These are phyloP conservation scores for Pugionium dolabratum DNA, from an alignment of 345 rosid genomes.

Conservation along the genomic window DNA sequence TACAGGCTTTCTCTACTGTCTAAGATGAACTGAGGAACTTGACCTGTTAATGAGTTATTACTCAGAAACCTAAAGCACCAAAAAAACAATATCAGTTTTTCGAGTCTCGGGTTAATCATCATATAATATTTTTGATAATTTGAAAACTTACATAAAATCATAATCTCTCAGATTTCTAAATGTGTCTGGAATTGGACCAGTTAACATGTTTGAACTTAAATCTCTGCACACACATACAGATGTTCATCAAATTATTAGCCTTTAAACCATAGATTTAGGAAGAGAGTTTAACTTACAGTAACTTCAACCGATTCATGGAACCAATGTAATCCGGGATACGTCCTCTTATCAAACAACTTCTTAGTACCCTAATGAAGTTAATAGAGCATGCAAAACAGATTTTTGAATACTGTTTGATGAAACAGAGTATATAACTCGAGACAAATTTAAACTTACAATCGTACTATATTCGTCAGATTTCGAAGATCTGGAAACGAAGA, in stretches of 20 bases:
- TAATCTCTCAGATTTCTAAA: slow-evolving; percentile 17
- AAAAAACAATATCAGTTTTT: background rate
- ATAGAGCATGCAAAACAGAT: background rate
- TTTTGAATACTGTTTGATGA: slow-evolving; percentile 9
- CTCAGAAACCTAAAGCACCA: slow-evolving; percentile 58
- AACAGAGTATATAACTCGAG: background rate
- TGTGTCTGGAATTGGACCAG: slow-evolving; percentile 50
- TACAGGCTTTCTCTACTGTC: slow-evolving; percentile 40
- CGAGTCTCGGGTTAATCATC: background rate
- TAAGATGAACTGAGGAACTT: slow-evolving; percentile 55
- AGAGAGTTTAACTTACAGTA: slow-evolving; percentile 53
- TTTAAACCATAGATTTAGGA: background rate
- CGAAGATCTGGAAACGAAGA: slow-evolving; percentile 56
- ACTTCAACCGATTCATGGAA: slow-evolving; percentile 34
- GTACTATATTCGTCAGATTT: slow-evolving; percentile 20
- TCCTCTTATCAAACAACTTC: slow-evolving; percentile 61
- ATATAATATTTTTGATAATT: background rate
- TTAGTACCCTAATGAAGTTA: slow-evolving; percentile 53
- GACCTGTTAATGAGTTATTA: slow-evolving; percentile 73
- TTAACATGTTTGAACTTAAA: slow-evolving; percentile 73
- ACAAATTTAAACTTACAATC: slow-evolving; percentile 53
- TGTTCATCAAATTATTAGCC: slow-evolving; percentile 3
- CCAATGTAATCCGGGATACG: slow-evolving; percentile 56
- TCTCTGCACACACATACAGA: slow-evolving; percentile 51
- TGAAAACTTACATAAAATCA: slow-evolving; percentile 52